Conservation (phyloP, 2,329 filamentous ascomycete species). For the Aspergillus bombycis region DNA sequence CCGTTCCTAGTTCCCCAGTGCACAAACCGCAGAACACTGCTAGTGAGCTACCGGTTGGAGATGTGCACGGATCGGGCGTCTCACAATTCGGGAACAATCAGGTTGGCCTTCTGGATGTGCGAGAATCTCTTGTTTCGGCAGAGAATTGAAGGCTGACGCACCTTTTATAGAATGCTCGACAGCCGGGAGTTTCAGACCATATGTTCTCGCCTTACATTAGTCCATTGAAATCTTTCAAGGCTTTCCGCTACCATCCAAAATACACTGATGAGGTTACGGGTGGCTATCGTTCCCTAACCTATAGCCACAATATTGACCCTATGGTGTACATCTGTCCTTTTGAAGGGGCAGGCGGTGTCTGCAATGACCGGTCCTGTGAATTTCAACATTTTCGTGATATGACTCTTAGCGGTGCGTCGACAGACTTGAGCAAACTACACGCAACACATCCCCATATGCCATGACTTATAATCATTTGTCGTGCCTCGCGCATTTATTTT, state of each 20-base stretch:
- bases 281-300: conserved; percentile 87
- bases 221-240: conserved; percentile 78
- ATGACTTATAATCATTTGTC: conserved; percentile 8
- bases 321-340: conserved; percentile 74
- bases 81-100: conserved; percentile 27
- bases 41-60: conserved; percentile 36
- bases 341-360: conserved; percentile 71
- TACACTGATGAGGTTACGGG: conserved; percentile 70
- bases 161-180: conserved; percentile 28
- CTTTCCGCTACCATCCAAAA: conserved; percentile 85
- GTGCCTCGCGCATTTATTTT: conserved; percentile 18
- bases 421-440: conserved; percentile 30
- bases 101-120: conserved; percentile 37
- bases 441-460: conserved; percentile 26
- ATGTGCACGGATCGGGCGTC: conserved; percentile 30
- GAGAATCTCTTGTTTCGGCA: conserved; percentile 25
- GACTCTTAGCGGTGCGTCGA: conserved; percentile 72
- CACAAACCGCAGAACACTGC: conserved; percentile 22
- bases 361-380: conserved; percentile 73
- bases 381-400: conserved; percentile 81
- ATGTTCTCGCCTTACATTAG: conserved; percentile 74
- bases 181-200: conserved; percentile 20
- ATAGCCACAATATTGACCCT: conserved; percentile 86
- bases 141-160: conserved; percentile 32
- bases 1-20: conserved; percentile 25